Base-by-base conservation (phyloP, 2,329 filamentous ascomycete species). In the Alternaria sp. region DNA sequence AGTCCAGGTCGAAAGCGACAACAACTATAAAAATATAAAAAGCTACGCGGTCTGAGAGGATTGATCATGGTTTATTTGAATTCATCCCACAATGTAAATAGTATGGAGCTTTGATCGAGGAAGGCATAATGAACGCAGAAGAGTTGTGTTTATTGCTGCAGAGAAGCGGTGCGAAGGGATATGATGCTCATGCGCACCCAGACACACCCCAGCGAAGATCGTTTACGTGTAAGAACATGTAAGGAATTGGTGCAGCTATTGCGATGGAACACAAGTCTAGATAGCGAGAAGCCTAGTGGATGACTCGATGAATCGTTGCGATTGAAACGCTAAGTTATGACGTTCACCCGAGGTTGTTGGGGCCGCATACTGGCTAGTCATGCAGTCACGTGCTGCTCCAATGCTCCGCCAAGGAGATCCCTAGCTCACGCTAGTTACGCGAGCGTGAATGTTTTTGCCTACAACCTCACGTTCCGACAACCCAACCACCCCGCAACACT, bases 361-460 rank as follows among this genome's bases (percentile, higher is more conserved):
- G 52, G 53, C 44, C 52, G 31, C 49, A 49, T 34, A 42, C 48
- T 48, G 49, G 55, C 55, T 45, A 33, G 48, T 62, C 63, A 57
- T 62, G 56, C 51, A 57, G 57, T 56, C 71, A 72, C 68, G 71
- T 74, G 71, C 64, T 49, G 54, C 55, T 56, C 26, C 65, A 66
- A 62, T 69, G 65, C 67, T 62, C 63, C 58, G 71, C 69, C 72
- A 74, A 72, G 67, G 44, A 51, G 33, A 36, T 40, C 50, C 50
- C 57, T 64, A 70, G 62, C 55, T 24, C 62, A 54, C 68, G 66
- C 73, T 74, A 76, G 67, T 62, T 74, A 76, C 69, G 72, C 73
- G 73, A 75, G 71, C 69, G 74, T 75, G 73, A 75, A 77, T 77
- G 73, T 71, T 75, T 75, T 76, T 71, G 69, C 67, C 64, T 72